These are phyloP conservation scores for Leptographium wingfieldii DNA, from an alignment of 2,329 filamentous ascomycete genomes.

Conservation along the genomic window DNA sequence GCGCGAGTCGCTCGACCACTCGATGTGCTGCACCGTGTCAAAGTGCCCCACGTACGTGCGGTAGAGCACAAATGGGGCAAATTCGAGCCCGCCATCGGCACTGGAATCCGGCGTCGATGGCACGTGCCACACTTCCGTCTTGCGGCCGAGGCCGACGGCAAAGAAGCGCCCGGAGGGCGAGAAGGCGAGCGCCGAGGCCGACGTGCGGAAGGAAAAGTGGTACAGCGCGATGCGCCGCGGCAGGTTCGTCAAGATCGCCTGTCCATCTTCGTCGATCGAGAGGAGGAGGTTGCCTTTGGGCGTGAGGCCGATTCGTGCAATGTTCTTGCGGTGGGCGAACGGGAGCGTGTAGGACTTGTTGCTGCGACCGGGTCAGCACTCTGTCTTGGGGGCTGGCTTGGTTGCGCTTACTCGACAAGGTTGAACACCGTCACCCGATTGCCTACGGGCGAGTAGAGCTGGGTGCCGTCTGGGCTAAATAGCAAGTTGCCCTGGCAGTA, in stretches of 20 bases:
- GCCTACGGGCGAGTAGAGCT: conserved; percentile 89
- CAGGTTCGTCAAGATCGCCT: conserved; percentile 86
- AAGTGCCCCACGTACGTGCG: conserved; percentile 80
- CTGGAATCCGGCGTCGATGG: conserved; percentile 77
- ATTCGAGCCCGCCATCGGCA: conserved; percentile 72
- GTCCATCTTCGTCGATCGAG: conserved; percentile 86
- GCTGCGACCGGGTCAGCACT: conserved; percentile 28
- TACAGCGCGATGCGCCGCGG: conserved; percentile 76
- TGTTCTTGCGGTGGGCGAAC: conserved; percentile 90
- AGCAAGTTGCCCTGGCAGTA: conserved; percentile 96
- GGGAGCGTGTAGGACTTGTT: conserved; percentile 80
- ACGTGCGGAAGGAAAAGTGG: conserved; percentile 86
- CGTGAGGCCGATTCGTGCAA: conserved; percentile 74
- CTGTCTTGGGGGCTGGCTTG: too few relatives aligned
- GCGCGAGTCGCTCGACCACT: conserved; percentile 92
- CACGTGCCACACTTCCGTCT: conserved; percentile 92
- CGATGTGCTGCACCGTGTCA: conserved; percentile 71
- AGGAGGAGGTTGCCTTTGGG: conserved; percentile 86
- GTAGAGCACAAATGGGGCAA: conserved; percentile 86
- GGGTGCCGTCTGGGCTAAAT: conserved; percentile 92
- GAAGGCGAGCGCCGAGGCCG: conserved; percentile 74
- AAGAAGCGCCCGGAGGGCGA: conserved; percentile 87
- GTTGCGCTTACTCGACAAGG: conserved; percentile 63
- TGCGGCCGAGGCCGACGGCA: conserved; percentile 73
- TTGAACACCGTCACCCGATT: conserved; percentile 95